Conservation (phyloP, 1,139 yeast species). For the Yamadazyma trypodendri region DNA sequence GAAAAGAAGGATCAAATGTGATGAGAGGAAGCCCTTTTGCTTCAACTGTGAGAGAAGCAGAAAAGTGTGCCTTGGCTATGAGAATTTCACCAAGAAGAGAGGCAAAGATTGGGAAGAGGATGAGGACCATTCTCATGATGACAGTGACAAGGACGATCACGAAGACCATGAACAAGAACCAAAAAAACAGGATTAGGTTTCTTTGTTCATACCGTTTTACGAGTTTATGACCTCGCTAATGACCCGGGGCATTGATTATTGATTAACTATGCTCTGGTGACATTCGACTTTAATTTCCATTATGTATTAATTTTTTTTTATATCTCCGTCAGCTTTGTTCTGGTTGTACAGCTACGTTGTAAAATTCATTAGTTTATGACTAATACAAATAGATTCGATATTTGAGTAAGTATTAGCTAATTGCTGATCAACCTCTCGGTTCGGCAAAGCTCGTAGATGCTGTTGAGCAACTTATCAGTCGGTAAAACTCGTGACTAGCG, state of each 20-base stretch:
- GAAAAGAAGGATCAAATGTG: conserved; percentile 70
- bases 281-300: conserved; percentile 1
- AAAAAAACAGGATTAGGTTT: background rate
- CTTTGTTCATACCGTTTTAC: background rate
- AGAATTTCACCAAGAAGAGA: conserved; percentile 23
- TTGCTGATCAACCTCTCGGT: conserved; percentile 20
- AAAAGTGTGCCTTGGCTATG: conserved; percentile 71
- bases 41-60: conserved; percentile 70
- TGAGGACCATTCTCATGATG: conserved; percentile 2
- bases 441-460: conserved; percentile 63
- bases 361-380: no score
- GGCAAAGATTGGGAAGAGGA: conserved; percentile 13
- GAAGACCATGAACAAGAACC: background rate
- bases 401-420: conserved; percentile 19
- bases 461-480: conserved; percentile 29
- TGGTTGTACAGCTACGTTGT: conserved; percentile 15
- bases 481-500: no score
- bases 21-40: conserved; percentile 73
- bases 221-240: conserved; percentile 1
- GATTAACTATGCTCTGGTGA: background rate
- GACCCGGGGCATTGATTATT: background rate
- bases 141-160: conserved; percentile 1
- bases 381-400: no score
- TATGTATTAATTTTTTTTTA: conserved; percentile 2
- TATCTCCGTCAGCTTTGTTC: conserved; percentile 37